phyloP scores from a whole-genome alignment of 2,329 filamentous ascomycete genomes.

The Trichoderma pleuroti region DNA sequence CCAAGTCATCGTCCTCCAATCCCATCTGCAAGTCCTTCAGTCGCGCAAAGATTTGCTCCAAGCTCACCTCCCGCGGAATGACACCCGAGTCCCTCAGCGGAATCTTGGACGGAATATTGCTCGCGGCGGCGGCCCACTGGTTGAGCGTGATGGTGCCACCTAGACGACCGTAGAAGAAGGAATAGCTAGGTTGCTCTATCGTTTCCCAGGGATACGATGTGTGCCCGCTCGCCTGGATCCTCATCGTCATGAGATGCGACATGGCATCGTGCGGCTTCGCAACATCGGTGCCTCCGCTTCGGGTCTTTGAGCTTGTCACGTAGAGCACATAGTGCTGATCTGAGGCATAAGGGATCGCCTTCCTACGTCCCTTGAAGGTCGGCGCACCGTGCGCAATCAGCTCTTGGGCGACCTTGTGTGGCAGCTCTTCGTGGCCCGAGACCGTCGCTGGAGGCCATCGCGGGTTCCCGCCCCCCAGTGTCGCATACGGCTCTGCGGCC shows the following conservation, averaged over 20 bases:
- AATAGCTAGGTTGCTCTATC: conserved; percentile 69
- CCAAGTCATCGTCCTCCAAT: conserved; percentile 54
- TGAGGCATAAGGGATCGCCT: conserved; percentile 51
- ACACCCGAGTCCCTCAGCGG: conserved; percentile 57
- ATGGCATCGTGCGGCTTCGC: conserved; percentile 53
- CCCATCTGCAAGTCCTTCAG: conserved; percentile 55
- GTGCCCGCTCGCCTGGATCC: conserved; percentile 41
- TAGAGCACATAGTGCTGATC: conserved; percentile 56
- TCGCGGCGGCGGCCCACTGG: conserved; percentile 61
- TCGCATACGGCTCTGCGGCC: background rate
- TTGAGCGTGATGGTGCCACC: conserved; percentile 71
- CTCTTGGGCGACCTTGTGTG: conserved; percentile 52
- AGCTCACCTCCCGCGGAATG: conserved; percentile 57
- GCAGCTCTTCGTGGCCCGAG: conserved; percentile 47
- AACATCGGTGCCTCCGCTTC: conserved; percentile 42
- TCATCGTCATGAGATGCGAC: conserved; percentile 57
- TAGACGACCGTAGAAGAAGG: conserved; percentile 62
- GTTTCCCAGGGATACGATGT: conserved; percentile 62
- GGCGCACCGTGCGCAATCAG: conserved; percentile 58
- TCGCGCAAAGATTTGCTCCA: conserved; percentile 56
- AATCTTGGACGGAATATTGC: conserved; percentile 52
- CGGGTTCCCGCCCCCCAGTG: conserved; percentile 26
- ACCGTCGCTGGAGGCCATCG: conserved; percentile 57
- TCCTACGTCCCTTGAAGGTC: conserved; percentile 52
- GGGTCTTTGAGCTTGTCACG: conserved; percentile 43